Base-by-base conservation (phyloP, 148 eudicot species). In the Rhododendron kiyosumense region DNA sequence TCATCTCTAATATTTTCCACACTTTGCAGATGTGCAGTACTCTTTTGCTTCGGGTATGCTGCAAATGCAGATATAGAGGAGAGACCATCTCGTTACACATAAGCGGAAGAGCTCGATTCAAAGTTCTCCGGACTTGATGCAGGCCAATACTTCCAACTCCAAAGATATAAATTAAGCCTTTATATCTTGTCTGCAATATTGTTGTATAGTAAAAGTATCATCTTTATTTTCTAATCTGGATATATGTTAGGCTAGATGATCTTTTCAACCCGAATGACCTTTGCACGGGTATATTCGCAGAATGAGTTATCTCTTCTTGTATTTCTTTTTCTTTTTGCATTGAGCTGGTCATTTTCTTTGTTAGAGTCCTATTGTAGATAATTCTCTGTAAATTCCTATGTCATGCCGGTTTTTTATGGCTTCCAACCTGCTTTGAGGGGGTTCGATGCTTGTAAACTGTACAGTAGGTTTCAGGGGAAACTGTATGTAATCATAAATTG, bases 361-460 rank as follows among this genome's bases (percentile, higher is more conserved):
- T 54, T 57, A 5, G 41, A 57, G 71, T 28, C 30, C 18, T 18
- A 7, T 14, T 81, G 84, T 81, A 81, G 45, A 57, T 57, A 52
- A 65, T 7, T 81, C 17, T 10, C 22, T 81, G 84, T 81, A 57
- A 81, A 48, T 18, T 59, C 43, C 15, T 18, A 20, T 57, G 73
- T n/a, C 84, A 20, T 82, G 38, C 26, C 28, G 13, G 73, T 41
- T 61, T 63, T 24, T 17, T 32, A 43, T 43, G 73, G 75, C 34
- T 63, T 82, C 32, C 84, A 38, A 59, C 73, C 34, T 41, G 30
- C 18, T 81, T 81, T 52, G 54, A 54, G 67, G 83, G 57, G 63
- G 83, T 81, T 20, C 41, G 43, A 32, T 81, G 67, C 65, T 28
- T 15, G 45, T 54, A 63, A 34, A 59, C 84, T 38, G 75, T 82